Conservation (phyloP, 768 basidiomycete species). For the Leccinum broughii region DNA sequence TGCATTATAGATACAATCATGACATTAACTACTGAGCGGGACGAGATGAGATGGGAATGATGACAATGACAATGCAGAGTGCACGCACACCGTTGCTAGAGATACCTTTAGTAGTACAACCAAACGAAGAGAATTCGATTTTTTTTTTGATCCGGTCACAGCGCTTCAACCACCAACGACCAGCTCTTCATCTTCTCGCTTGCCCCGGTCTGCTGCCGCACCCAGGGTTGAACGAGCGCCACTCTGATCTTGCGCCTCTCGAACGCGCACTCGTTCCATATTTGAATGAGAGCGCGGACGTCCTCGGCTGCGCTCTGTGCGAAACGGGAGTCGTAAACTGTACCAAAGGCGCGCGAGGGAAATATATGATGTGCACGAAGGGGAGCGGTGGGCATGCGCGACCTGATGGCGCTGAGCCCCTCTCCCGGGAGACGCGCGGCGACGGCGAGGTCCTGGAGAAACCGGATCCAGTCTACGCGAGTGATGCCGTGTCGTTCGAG, state of each 20-base stretch:
- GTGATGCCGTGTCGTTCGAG: conserved; percentile 32
- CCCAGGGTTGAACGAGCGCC: conserved; percentile 6
- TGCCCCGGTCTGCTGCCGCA: neutral
- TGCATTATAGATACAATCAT: neutral
- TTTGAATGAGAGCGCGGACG: conserved; percentile 26
- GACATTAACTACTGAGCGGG: neutral
- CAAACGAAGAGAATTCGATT: neutral
- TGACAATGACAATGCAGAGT: conserved; percentile 1
- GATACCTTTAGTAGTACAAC: neutral
- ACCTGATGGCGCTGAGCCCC: conserved; percentile 25
- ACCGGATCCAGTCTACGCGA: conserved; percentile 31
- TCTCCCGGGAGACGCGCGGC: conserved; percentile 27
- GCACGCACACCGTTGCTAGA: neutral
- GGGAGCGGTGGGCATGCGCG: conserved; percentile 20
- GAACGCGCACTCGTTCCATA: conserved; percentile 36
- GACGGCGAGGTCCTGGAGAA: conserved; percentile 30
- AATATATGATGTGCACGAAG: conserved; percentile 19
- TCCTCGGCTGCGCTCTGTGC: conserved; percentile 18
- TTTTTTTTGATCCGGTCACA: conserved; percentile 11
- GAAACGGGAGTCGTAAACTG: conserved; percentile 24
- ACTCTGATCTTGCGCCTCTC: conserved; percentile 32
- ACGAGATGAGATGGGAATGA: neutral
- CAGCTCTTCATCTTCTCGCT: conserved; percentile 8
- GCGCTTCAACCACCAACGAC: conserved; percentile 28
- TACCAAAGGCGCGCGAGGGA: conserved; percentile 13